Evolutionary conservation across 1,284 basidiomycete species (phyloP).

Genomic region (Melampsora abietis-canadensis): DNA sequence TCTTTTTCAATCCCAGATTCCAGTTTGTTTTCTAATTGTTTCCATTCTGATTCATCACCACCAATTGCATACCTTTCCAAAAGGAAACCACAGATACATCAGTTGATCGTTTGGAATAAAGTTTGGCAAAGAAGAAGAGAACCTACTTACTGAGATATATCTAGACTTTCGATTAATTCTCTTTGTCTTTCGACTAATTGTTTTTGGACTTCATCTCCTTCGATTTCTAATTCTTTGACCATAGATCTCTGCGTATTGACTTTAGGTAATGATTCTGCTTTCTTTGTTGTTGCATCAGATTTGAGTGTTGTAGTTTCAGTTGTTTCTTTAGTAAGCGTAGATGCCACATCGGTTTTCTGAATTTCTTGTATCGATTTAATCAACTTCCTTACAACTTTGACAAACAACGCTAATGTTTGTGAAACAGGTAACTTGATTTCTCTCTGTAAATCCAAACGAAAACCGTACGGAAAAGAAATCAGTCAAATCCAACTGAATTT

Average conservation of each 20-base stretch:
- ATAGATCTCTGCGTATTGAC: background rate
- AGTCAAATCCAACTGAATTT: background rate
- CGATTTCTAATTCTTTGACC: slow-evolving; percentile 4
- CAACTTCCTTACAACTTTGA: slow-evolving; percentile 83
- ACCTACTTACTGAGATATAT: slow-evolving; percentile 43
- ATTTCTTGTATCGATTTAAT: slow-evolving; percentile 74
- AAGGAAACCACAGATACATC: too few species aligned
- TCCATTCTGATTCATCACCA: slow-evolving; percentile 40
- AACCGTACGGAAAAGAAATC: too few species aligned
- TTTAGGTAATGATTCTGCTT: background rate
- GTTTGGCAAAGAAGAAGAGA: background rate
- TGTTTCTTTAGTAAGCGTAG: slow-evolving; percentile 44
- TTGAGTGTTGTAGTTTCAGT: background rate
- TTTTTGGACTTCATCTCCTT: slow-evolving; percentile 18
- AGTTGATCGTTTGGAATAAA: background rate
- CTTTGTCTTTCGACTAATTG: slow-evolving; percentile 39
- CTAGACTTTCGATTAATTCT: slow-evolving; percentile 39
- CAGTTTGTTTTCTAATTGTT: slow-evolving; percentile 36
- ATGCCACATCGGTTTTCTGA: slow-evolving; percentile 71
- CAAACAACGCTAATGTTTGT: slow-evolving; percentile 84
- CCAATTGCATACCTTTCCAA: slow-evolving; percentile 37
- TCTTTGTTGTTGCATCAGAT: background rate
- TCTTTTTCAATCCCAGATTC: background rate
- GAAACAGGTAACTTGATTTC: slow-evolving; percentile 80
- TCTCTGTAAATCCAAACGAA: slow-evolving; percentile 51